Percentiles rank a stretch among this genome's conserved stretches.
Conservation (phyloP, 495 filamentous ascomycete species). For the Aspergillus mulundensis region DNA sequence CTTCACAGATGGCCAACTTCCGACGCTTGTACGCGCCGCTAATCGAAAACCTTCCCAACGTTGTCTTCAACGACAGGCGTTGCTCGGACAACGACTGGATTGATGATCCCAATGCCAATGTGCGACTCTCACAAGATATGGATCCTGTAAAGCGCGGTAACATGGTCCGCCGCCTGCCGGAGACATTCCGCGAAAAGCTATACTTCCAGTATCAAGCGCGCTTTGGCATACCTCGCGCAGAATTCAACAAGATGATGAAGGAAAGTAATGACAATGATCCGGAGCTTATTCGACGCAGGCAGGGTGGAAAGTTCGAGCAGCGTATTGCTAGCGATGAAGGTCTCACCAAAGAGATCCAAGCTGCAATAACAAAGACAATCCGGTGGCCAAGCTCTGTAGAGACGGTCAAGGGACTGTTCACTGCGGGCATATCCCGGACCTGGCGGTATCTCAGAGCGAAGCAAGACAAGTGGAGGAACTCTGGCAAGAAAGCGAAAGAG, state of each 20-base stretch:
- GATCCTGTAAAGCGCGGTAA: constrained; percentile 84
- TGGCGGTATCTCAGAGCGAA: constrained; percentile 82
- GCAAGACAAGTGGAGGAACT: constrained; percentile 57
- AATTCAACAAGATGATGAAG: constrained; percentile 85
- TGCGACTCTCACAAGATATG: constrained; percentile 79
- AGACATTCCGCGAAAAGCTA: constrained; percentile 77
- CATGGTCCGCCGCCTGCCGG: constrained; percentile 90
- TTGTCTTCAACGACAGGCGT: constrained; percentile 69
- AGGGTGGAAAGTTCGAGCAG: constrained; percentile 81
- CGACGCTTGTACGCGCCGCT: constrained; percentile 83
- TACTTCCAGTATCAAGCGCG: constrained; percentile 94
- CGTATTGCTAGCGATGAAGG: constrained; percentile 70
- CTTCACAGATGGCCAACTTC: constrained; percentile 86
- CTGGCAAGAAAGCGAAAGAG: constrained; percentile 23
- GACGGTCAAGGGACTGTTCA: constrained; percentile 74
- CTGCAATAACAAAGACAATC: constrained; percentile 79
- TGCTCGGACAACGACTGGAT: constrained; percentile 61
- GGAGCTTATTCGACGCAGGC: constrained; percentile 60
- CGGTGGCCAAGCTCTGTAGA: constrained; percentile 86
- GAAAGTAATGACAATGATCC: constrained; percentile 61
- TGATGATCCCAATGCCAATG: constrained; percentile 55
- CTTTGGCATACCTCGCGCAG: constrained; percentile 73
- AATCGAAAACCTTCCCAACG: constrained; percentile 84
- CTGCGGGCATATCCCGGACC: constrained; percentile 63
- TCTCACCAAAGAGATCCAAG: constrained; percentile 61